Evolutionary conservation across 1,139 yeast genomes (phyloP).

Genomic region (Taphrina pruni): DNA sequence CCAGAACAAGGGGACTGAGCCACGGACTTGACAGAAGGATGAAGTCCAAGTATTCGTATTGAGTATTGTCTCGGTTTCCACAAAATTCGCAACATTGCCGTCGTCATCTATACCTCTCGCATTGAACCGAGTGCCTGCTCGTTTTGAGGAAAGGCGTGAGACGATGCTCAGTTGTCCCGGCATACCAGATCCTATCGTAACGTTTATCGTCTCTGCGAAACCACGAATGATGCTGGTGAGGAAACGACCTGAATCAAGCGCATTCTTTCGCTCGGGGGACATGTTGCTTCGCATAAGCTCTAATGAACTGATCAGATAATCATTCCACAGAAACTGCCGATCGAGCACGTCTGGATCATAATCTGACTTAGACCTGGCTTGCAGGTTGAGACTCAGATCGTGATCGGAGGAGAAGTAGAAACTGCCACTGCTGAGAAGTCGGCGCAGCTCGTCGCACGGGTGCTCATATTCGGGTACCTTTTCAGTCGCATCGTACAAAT

Average conservation of each 20-base stretch:
- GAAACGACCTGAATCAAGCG: slow-evolving; percentile 74
- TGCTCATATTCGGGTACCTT: slow-evolving; percentile 58
- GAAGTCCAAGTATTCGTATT: slow-evolving; percentile 64
- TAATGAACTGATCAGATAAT: slow-evolving; percentile 84
- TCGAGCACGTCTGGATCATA: slow-evolving; percentile 58
- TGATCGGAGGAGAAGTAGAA: slow-evolving; percentile 91
- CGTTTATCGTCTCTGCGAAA: slow-evolving; percentile 76
- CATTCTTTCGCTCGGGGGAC: slow-evolving; percentile 60
- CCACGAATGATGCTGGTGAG: slow-evolving; percentile 93
- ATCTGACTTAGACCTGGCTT: slow-evolving; percentile 54
- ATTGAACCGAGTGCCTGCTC: slow-evolving; percentile 94
- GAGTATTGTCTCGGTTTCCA: slow-evolving; percentile 85
- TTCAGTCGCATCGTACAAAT: slow-evolving; percentile 37
- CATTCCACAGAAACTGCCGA: slow-evolving; percentile 95
- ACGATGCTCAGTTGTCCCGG: slow-evolving; percentile 73
- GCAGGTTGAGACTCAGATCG: slow-evolving; percentile 83
- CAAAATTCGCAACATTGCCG: slow-evolving; percentile 94
- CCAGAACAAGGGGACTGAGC: slow-evolving; percentile 97
- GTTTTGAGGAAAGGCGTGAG: slow-evolving; percentile 87
- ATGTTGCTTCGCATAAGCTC: slow-evolving; percentile 73
- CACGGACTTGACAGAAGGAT: slow-evolving; percentile 86
- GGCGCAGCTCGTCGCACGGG: slow-evolving; percentile 81
- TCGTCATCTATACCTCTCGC: slow-evolving; percentile 96
- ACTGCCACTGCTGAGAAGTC: slow-evolving; percentile 81
- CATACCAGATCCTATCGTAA: slow-evolving; percentile 58